phyloP scores from a whole-genome alignment of 2,329 filamentous ascomycete genomes.

The Penicillium sclerotiorum region DNA sequence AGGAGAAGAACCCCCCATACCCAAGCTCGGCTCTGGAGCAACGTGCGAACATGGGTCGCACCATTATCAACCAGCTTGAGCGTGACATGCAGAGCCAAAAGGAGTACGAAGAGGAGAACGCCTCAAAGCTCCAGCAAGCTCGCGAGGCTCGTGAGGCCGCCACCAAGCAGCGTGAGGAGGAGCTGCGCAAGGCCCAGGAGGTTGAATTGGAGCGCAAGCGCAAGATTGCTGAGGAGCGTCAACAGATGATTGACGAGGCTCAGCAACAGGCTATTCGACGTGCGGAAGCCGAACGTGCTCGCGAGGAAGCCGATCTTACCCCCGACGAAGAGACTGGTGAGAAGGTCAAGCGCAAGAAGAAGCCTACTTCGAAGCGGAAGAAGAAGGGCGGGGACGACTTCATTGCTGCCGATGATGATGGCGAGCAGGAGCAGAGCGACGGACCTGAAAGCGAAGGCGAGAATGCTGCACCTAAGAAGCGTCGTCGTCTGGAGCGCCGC shows the following conservation, averaged over 20 bases:
- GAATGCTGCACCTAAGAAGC: constrained; percentile 55
- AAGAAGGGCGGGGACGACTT: constrained; percentile 56
- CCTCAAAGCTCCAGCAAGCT: constrained; percentile 80
- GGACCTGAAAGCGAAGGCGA: constrained; percentile 40
- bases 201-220: constrained; percentile 73
- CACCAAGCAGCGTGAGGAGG: constrained; percentile 74
- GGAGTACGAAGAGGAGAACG: constrained; percentile 92
- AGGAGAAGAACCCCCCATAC: constrained; percentile 74
- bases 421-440: constrained; percentile 38
- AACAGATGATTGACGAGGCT: constrained; percentile 76
- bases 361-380: constrained; percentile 54
- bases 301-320: constrained; percentile 76
- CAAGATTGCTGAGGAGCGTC: constrained; percentile 83
- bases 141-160: constrained; percentile 79
- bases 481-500: constrained; percentile 62
- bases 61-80: constrained; percentile 88
- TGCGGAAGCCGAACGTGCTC: constrained; percentile 68
- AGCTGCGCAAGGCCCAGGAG: constrained; percentile 67
- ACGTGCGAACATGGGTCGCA: constrained; percentile 96
- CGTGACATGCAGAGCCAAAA: constrained; percentile 80
- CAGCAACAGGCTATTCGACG: constrained; percentile 71
- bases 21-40: constrained; percentile 88
- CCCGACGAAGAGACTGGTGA: constrained; percentile 82
- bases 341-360: constrained; percentile 75
- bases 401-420: constrained; percentile 46